Conservation (phyloP, 768 basidiomycete species). For the Rossbeevera mucosa region DNA sequence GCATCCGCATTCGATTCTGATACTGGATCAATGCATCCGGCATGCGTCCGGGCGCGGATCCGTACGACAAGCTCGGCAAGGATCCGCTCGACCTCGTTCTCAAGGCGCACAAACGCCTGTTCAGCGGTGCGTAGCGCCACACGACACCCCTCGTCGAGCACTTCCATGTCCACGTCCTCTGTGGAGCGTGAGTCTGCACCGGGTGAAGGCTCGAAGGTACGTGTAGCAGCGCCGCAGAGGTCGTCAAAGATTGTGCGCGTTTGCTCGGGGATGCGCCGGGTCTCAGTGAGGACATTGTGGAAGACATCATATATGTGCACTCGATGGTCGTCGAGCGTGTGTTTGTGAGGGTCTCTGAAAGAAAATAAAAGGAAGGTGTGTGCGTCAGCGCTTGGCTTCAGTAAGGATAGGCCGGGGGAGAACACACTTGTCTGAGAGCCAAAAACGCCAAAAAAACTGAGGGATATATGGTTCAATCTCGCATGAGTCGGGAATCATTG, state of each 20-base stretch:
- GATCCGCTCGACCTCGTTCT: constrained; percentile 38
- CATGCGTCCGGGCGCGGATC: constrained; percentile 22
- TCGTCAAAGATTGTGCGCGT: constrained; percentile 41
- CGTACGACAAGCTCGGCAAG: constrained; percentile 34
- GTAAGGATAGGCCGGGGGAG: background rate
- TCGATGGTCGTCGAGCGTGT: constrained; percentile 34
- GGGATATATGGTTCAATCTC: constrained; percentile 40
- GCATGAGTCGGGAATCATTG: background rate
- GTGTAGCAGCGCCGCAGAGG: constrained; percentile 19
- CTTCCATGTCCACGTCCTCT: constrained; percentile 12
- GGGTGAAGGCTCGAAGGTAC: background rate
- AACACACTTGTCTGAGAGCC: constrained; percentile 43
- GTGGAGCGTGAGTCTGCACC: background rate
- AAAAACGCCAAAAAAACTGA: constrained; percentile 46
- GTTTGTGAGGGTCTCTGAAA: constrained; percentile 26
- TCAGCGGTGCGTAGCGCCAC: constrained; percentile 40
- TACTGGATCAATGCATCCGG: background rate
- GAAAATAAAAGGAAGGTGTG: background rate
- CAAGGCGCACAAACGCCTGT: constrained; percentile 39
- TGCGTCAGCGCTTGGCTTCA: background rate
- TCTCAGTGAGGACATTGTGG: constrained; percentile 46
- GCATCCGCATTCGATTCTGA: background rate
- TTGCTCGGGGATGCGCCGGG: constrained; percentile 35
- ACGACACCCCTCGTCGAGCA: constrained; percentile 34
- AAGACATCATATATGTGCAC: constrained; percentile 53